These are phyloP conservation scores for Ophiosphaerella narmari DNA, from an alignment of 2,329 filamentous ascomycete species.

Conservation along the genomic window DNA sequence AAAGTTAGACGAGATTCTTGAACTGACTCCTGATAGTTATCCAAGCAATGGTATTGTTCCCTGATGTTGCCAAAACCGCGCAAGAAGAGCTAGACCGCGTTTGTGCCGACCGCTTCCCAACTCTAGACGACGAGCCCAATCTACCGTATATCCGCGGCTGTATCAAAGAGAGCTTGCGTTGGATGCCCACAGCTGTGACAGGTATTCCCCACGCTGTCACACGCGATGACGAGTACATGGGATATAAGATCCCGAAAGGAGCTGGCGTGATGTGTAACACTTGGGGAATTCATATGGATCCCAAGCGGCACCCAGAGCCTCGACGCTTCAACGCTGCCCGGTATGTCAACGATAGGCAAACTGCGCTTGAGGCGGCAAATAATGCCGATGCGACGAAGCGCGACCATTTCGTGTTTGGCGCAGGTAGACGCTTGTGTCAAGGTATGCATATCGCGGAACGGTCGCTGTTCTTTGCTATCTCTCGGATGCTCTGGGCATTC, in stretches of 20 bases:
- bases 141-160: conserved; percentile 34
- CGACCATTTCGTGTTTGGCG: conserved; percentile 48
- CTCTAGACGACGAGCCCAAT: conserved; percentile 23
- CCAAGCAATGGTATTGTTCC: conserved; percentile 32
- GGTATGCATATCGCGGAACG: conserved; percentile 46
- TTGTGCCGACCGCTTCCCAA: conserved; percentile 38
- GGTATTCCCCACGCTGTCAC: conserved; percentile 32
- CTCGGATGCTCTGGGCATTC: conserved; percentile 43
- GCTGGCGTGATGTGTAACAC: conserved; percentile 30
- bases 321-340: conserved; percentile 51
- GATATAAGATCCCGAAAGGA: conserved; percentile 46
- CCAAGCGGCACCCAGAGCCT: conserved; percentile 48
- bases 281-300: conserved; percentile 41
- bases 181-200: conserved; percentile 33
- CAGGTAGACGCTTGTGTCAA: conserved; percentile 45
- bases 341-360: conserved; percentile 32
- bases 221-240: conserved; percentile 36
- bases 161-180: conserved; percentile 37
- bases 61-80: conserved; percentile 22
- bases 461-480: conserved; percentile 36
- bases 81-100: conserved; percentile 37
- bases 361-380: conserved; percentile 36
- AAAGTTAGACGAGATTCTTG: not conserved
- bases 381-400: conserved; percentile 33
- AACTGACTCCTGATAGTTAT: conserved; percentile 17